phyloP scores from a whole-genome alignment of 2,329 filamentous ascomycete species.

The Pseudophaeomoniella oleicola region DNA sequence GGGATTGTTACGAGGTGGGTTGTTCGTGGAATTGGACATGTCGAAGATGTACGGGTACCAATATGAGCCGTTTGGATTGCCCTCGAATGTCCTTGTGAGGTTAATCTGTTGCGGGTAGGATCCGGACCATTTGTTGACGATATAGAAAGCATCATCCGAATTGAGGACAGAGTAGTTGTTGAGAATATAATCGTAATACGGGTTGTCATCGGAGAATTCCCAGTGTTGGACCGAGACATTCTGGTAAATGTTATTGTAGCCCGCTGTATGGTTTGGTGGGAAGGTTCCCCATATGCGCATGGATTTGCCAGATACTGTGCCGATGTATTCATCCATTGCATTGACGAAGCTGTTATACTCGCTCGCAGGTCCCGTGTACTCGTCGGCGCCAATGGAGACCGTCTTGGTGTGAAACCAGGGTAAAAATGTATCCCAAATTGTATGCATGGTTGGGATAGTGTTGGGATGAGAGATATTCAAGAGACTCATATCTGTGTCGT shows the following conservation, averaged over 20 bases:
- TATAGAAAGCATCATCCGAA: conserved; percentile 38
- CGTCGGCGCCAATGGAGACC: conserved; percentile 42
- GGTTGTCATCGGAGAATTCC: conserved; percentile 35
- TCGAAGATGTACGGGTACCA: conserved; percentile 39
- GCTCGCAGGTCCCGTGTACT: conserved; percentile 32
- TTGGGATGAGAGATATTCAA: conserved; percentile 42
- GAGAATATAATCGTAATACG: conserved; percentile 25
- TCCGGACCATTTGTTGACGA: conserved; percentile 34
- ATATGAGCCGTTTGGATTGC: conserved; percentile 22
- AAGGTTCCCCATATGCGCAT: conserved; percentile 45
- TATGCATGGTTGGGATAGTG: conserved; percentile 37
- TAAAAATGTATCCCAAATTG: conserved; percentile 38
- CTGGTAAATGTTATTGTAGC: conserved; percentile 22
- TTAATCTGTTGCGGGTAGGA: conserved; percentile 34
- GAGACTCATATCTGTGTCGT: conserved; percentile 31
- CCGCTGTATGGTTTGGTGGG: conserved; percentile 24
- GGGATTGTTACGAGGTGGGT: conserved; percentile 24
- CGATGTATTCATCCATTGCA: conserved; percentile 34
- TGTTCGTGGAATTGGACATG: conserved; percentile 31
- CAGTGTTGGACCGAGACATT: conserved; percentile 41
- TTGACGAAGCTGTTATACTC: conserved; percentile 41
- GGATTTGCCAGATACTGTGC: conserved; percentile 23
- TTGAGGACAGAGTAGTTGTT: conserved; percentile 38
- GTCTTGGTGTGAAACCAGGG: conserved; percentile 42
- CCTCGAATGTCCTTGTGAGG: conserved; percentile 29